phyloP scores from a whole-genome alignment of 768 basidiomycete genomes.

The Naematelia encephala region DNA sequence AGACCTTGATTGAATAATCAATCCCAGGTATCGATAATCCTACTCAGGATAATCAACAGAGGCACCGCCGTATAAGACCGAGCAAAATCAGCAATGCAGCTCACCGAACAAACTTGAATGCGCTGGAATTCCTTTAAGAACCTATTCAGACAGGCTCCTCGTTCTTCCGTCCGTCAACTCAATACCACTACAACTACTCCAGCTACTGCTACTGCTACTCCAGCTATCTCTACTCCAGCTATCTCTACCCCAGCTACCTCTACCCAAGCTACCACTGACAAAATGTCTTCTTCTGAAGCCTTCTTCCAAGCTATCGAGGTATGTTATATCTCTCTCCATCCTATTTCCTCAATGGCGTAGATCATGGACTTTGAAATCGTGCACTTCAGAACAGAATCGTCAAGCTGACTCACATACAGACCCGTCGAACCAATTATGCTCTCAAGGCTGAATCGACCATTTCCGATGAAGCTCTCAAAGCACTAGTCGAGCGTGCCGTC shows the following conservation, averaged over 20 bases:
- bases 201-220: too few species aligned
- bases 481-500: conserved; percentile 47
- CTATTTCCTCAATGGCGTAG: not conserved
- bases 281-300: conserved; percentile 19
- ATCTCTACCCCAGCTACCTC: not conserved
- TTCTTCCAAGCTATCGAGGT: conserved; percentile 46
- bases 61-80: too few species aligned
- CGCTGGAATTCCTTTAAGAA: too few species aligned
- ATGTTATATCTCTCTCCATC: conserved; percentile 6
- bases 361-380: not conserved
- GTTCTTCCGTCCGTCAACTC: too few species aligned
- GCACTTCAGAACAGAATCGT: not conserved
- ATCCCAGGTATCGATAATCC: too few species aligned
- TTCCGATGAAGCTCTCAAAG: conserved; percentile 42
- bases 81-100: too few species aligned
- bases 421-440: conserved; percentile 49
- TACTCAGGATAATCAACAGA: not conserved
- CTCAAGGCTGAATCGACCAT: conserved; percentile 43
- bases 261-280: not conserved
- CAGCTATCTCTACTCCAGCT: not conserved
- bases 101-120: too few species aligned
- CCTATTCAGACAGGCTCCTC: too few species aligned
- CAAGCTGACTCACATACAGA: conserved; percentile 12
- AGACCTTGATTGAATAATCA: too few species aligned
- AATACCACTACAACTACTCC: too few species aligned